Evolutionary conservation across 2,329 filamentous ascomycete species (phyloP), one percentile per base, ranked within the genome.

Genomic region (Podosphaera fusca): DNA sequence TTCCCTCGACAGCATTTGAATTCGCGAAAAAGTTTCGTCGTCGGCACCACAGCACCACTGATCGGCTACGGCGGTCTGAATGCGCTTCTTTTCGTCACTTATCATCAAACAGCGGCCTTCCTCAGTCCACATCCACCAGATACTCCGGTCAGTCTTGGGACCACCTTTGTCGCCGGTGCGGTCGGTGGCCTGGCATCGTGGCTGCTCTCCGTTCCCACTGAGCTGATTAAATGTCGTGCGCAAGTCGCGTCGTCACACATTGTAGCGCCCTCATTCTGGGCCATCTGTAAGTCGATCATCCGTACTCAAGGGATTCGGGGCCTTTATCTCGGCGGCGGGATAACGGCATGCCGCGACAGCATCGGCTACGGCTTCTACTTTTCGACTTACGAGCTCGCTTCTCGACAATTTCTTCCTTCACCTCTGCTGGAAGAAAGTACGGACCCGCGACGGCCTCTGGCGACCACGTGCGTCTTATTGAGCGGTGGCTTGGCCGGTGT

Each of bases 361-460:
- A 78, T 95, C 57, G 90, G 90, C n/a, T 96, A 95, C 70, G 90
- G 89, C 0, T 95, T 95, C 69, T 96, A 95, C 67, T 96, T 96
- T 69, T 94, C 85, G 85, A 84, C 84, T 0, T 96, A 95, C 66
- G 85, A 94, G 69, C 72, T 89, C 58, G 79, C 75, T 61, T 87
- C 83, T 60, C 75, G 78, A 40, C 71, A 73, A 56, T 73, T 81
- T 68, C 3, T 42, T 4, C 10, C 38, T 8, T 8, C 31, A 7
- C 10, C 10, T 5, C 6, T 2, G 5, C 38, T 3, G 5, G 38
- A 42, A 3, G 4, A 4, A 14, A 8, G 10, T 3, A 42, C 5
- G 38, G 9, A 14, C 38, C 38, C 50, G 52, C 21, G 21, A 21
- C 21, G 21, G 21, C 21, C 21, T 21, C 21, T 21, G 46, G 68